Base-by-base conservation (phyloP, 306 rosid species). In the Ammopiptanthus mongolicus region DNA sequence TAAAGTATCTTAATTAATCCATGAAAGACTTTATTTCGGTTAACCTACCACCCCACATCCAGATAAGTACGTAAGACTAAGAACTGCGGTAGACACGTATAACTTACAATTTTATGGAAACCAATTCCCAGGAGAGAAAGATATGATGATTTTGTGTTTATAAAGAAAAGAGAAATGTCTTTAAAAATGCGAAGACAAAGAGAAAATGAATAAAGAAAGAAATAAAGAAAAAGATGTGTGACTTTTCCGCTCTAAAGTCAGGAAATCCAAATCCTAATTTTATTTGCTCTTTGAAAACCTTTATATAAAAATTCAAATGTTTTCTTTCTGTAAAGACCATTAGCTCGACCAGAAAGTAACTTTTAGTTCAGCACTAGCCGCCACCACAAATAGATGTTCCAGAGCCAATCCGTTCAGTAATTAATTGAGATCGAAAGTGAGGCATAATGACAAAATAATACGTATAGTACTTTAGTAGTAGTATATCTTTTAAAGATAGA, bases 31-130 rank as follows among this genome's bases (percentile, higher is more conserved):
- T 69, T 47, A 59, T 66, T 73, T 60, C n/a, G 74, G 84, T 50
- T 68, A 69, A 61, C 80, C 77, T 81, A 39, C 80, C 67, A 75
- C 77, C 84, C 80, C 77, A 60, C 77, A 75, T 59, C 84, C 68
- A 81, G 31, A 14, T 12, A 73, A 55, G 57, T 59, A 74, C 72
- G 76, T 50, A 28, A 74, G 84, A 81, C 34, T 39, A 75, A 22
- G 47, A 51, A 74, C 9, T 22, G 22, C 44, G 55, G 69, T 46
- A 19, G 41, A 67, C 28, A 39, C 6, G 47, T 53, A 36, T 14
- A 56, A 42, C 7, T 56, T 44, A 33, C 29, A 23, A 22, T 4
- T 56, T 51, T 25, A 41, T 71, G n/a, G n/a, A n/a, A n/a, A n/a
- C n/a, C n/a, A n/a, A n/a, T n/a, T n/a, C n/a, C n/a, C n/a, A n/a